Conservation (phyloP, 2,329 filamentous ascomycete species). For the Beauveria asiatica region DNA sequence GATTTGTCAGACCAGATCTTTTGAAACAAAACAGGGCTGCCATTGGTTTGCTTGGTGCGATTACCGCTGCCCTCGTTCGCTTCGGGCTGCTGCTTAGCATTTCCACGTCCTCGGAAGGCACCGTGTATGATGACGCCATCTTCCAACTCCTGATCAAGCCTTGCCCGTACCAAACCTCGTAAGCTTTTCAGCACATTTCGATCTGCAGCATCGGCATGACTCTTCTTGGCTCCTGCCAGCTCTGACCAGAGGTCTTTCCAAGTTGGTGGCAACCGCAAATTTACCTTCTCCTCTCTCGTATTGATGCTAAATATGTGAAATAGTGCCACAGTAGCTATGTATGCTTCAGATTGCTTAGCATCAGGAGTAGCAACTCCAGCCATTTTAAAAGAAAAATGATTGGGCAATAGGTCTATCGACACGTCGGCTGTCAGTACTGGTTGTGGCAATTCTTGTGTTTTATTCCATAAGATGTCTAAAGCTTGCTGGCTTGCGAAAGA, state of each 20-base stretch:
- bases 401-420: slow-evolving; percentile 37
- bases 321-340: slow-evolving; percentile 70
- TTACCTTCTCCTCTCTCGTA: slow-evolving; percentile 77
- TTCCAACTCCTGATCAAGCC: slow-evolving; percentile 60
- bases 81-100: slow-evolving; percentile 38
- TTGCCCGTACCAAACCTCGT: slow-evolving; percentile 59
- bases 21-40: slow-evolving; percentile 41
- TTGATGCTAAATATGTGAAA: slow-evolving; percentile 75
- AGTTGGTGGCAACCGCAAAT: slow-evolving; percentile 63
- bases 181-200: slow-evolving; percentile 59
- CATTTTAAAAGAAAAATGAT: slow-evolving; percentile 64
- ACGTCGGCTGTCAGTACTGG: slow-evolving; percentile 28
- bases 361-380: slow-evolving; percentile 64
- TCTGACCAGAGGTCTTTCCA: slow-evolving; percentile 87
- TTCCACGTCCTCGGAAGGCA: slow-evolving; percentile 58
- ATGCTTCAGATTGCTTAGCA: slow-evolving; percentile 75
- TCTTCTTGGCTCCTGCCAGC: slow-evolving; percentile 62
- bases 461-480: slow-evolving; percentile 71
- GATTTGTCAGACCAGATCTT: slow-evolving; percentile 53
- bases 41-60: slow-evolving; percentile 29
- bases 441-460: slow-evolving; percentile 49
- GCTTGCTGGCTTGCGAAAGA: slow-evolving; percentile 69
- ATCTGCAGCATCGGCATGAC: slow-evolving; percentile 60
- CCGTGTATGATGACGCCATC: slow-evolving; percentile 69
- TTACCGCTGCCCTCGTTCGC: slow-evolving; percentile 37